phyloP scores from a whole-genome alignment of 768 basidiomycete genomes.

The Amanita rimosa region DNA sequence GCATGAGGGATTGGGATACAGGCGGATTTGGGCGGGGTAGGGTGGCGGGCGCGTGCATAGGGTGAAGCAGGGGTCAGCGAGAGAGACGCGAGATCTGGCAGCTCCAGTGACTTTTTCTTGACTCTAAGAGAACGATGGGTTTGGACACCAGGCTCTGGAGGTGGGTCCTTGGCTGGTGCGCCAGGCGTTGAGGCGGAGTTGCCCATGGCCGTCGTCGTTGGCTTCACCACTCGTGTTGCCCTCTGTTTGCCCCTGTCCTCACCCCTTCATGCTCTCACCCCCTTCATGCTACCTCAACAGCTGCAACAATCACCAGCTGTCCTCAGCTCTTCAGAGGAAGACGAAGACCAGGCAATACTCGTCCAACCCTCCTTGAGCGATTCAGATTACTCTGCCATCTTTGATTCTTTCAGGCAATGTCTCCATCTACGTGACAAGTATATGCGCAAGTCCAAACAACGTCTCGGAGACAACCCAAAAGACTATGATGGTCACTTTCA shows the following conservation, averaged over 20 bases:
- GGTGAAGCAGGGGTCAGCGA: conserved; percentile 13
- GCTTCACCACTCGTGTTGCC: neutral
- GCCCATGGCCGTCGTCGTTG: conserved; percentile 9
- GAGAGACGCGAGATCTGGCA: conserved; percentile 53
- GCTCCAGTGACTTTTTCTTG: conserved; percentile 66
- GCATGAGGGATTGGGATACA: conserved; percentile 28
- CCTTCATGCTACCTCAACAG: neutral
- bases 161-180: neutral
- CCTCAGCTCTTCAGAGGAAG: conserved; percentile 20
- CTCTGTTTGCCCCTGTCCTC: conserved; percentile 10
- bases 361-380: conserved; percentile 21
- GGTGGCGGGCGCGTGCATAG: conserved; percentile 7
- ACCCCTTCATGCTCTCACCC: conserved; percentile 15
- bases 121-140: conserved; percentile 51
- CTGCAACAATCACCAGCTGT: conserved; percentile 53
- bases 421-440: conserved; percentile 94
- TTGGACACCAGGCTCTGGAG: conserved; percentile 13
- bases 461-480: conserved; percentile 89
- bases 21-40: conserved; percentile 19
- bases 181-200: conserved; percentile 12
- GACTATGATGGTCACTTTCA: conserved; percentile 78
- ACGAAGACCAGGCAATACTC: conserved; percentile 12
- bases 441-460: conserved; percentile 76
- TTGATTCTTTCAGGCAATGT: conserved; percentile 71
- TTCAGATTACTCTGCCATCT: conserved; percentile 42